Percentiles rank a stretch among this genome's conserved stretches.
These are phyloP conservation scores for Magnusiomyces fungicola DNA, from an alignment of 1,139 yeast species.

Conservation along the genomic window DNA sequence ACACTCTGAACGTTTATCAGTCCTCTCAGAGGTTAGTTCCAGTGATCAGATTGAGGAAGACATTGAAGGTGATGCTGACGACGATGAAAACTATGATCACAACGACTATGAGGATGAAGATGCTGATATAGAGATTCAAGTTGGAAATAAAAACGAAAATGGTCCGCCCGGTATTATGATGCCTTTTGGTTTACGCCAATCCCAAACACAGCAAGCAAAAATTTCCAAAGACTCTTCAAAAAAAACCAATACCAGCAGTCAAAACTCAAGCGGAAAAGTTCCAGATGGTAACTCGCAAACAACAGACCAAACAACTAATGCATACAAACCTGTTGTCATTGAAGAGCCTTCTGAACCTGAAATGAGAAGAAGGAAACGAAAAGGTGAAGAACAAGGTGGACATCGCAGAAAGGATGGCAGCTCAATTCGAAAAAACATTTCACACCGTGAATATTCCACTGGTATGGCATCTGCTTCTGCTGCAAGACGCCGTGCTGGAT, in stretches of 20 bases:
- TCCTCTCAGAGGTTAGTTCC: background rate
- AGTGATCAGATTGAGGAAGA: background rate
- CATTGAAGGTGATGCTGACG: background rate
- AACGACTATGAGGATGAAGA: background rate
- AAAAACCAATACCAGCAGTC: too few relatives aligned
- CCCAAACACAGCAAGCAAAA: background rate
- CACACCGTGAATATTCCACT: slow-evolving; percentile 18
- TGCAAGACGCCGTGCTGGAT: slow-evolving; percentile 33
- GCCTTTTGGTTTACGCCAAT: background rate
- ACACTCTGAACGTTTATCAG: too few relatives aligned
- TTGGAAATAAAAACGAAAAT: background rate
- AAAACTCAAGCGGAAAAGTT: too few relatives aligned
- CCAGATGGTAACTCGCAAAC: background rate
- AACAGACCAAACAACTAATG: background rate
- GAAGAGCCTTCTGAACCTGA: background rate
- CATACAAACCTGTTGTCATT: slow-evolving; percentile 3
- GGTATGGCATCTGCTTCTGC: slow-evolving; percentile 18
- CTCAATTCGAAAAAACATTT: slow-evolving; percentile 1
- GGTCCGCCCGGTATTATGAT: background rate
- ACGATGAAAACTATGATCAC: background rate
- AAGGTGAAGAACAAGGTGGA: background rate
- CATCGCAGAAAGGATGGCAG: slow-evolving; percentile 3
- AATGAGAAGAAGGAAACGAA: background rate
- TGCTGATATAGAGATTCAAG: background rate
- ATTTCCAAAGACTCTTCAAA: too few relatives aligned